These are phyloP conservation scores for Trypethelium eluteriae DNA, from an alignment of 495 filamentous ascomycete species.

Conservation along the genomic window DNA sequence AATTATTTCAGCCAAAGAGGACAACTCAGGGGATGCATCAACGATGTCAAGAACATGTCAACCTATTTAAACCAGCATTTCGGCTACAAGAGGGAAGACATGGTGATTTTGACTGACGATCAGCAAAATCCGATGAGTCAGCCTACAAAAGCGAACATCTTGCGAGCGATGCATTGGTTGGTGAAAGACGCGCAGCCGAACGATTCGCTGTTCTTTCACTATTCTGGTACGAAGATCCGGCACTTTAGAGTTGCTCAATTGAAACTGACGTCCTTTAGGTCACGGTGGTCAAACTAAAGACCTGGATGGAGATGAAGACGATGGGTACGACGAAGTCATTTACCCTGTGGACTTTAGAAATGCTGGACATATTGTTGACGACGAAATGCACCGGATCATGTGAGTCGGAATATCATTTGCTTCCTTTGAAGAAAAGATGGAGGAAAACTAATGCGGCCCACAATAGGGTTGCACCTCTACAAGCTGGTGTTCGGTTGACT, in stretches of 20 bases:
- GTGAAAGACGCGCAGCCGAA: slow-evolving; percentile 91
- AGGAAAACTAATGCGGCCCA: neutral
- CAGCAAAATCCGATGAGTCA: slow-evolving; percentile 96
- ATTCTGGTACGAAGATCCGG: slow-evolving; percentile 62
- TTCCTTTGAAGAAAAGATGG: neutral
- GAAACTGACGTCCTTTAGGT: slow-evolving; percentile 43
- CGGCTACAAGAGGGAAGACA: slow-evolving; percentile 90
- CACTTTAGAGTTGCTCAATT: neutral
- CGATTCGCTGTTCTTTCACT: slow-evolving; percentile 97
- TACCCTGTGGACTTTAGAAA: slow-evolving; percentile 92
- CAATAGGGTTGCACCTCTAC: slow-evolving; percentile 58
- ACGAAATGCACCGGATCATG: slow-evolving; percentile 99
- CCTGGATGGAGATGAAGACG: slow-evolving; percentile 86
- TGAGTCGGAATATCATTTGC: slow-evolving; percentile 19
- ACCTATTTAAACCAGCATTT: slow-evolving; percentile 83
- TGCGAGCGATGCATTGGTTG: slow-evolving; percentile 97
- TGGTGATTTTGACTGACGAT: slow-evolving; percentile 96
- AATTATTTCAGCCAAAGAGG: slow-evolving; percentile 95
- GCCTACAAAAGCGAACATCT: slow-evolving; percentile 90
- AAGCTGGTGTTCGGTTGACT: slow-evolving; percentile 79
- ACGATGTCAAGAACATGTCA: slow-evolving; percentile 98
- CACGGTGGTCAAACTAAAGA: slow-evolving; percentile 97
- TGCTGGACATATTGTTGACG: slow-evolving; percentile 91
- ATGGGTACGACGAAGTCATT: slow-evolving; percentile 96
- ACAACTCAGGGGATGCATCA: slow-evolving; percentile 91